Evolutionary conservation across 768 basidiomycete species (phyloP).

Genomic region (Psilocybe subaeruginosa): DNA sequence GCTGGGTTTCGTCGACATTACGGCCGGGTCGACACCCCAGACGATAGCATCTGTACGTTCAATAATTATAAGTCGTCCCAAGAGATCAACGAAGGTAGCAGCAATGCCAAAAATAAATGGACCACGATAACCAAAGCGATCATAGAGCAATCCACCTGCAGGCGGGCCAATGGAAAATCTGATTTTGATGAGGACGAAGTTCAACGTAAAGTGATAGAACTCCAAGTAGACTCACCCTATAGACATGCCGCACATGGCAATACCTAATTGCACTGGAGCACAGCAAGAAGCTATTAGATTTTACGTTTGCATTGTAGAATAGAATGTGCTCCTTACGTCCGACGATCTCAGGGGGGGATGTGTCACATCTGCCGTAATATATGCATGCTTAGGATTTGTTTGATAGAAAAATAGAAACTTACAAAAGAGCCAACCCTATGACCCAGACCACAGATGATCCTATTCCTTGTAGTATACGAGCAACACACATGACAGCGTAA

Average conservation of each 20-base stretch:
- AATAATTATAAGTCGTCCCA: conserved; percentile 57
- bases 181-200: not conserved
- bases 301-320: not conserved
- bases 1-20: not conserved
- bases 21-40: conserved; percentile 49
- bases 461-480: conserved; percentile 61
- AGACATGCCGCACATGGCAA: conserved; percentile 61
- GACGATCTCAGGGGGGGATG: conserved; percentile 44
- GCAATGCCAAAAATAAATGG: conserved; percentile 60
- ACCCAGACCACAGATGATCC: conserved; percentile 67
- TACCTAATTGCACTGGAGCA: conserved; percentile 54
- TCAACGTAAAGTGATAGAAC: conserved; percentile 4
- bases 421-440: conserved; percentile 61
- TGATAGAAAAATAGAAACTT: conserved; percentile 9
- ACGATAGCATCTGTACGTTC: conserved; percentile 53
- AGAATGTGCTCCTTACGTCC: conserved; percentile 43
- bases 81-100: conserved; percentile 49
- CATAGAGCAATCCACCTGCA: conserved; percentile 56
- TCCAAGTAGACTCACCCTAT: conserved; percentile 41
- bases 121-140: conserved; percentile 58
- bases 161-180: conserved; percentile 63
- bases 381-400: not conserved
- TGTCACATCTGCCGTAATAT: conserved; percentile 50
- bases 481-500: conserved; percentile 59
- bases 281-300: not conserved